Evolutionary conservation across 2,329 filamentous ascomycete species (phyloP).

Genomic region (Botrytis hyacinthi): DNA sequence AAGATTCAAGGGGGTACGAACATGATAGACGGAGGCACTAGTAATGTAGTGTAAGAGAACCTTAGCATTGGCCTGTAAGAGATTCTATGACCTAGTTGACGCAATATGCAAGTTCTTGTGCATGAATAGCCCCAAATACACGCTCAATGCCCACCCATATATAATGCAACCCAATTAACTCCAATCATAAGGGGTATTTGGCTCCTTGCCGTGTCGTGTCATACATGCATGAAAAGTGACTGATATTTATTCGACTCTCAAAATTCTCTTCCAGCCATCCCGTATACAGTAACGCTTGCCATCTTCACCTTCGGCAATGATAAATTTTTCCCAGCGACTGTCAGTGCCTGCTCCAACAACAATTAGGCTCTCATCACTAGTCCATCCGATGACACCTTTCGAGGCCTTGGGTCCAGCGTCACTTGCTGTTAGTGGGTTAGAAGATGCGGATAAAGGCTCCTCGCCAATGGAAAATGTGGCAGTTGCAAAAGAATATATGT

Average conservation of each 20-base stretch:
- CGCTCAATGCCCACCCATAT: background rate
- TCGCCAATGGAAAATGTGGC: slow-evolving; percentile 81
- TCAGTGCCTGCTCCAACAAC: slow-evolving; percentile 78
- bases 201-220: slow-evolving; percentile 1
- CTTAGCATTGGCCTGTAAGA: background rate
- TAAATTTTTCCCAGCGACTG: slow-evolving; percentile 85
- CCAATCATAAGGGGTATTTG: slow-evolving; percentile 12
- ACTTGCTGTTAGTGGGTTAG: slow-evolving; percentile 47
- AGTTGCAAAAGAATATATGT: slow-evolving; percentile 82
- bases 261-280: slow-evolving; percentile 81
- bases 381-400: slow-evolving; percentile 86
- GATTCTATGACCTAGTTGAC: background rate
- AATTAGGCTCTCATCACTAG: slow-evolving; percentile 68
- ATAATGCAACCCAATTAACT: slow-evolving; percentile 3
- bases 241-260: slow-evolving; percentile 43
- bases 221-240: slow-evolving; percentile 2
- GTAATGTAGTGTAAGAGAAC: slow-evolving; percentile 6
- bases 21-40: slow-evolving; percentile 23
- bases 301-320: slow-evolving; percentile 65
- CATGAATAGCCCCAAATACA: slow-evolving; percentile 1
- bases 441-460: slow-evolving; percentile 65
- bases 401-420: slow-evolving; percentile 51
- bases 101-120: slow-evolving; percentile 6
- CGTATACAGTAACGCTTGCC: slow-evolving; percentile 65
- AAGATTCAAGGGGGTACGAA: slow-evolving; percentile 22